Conservation (phyloP, 2,329 filamentous ascomycete genomes). For the Dendryphion nanum region DNA sequence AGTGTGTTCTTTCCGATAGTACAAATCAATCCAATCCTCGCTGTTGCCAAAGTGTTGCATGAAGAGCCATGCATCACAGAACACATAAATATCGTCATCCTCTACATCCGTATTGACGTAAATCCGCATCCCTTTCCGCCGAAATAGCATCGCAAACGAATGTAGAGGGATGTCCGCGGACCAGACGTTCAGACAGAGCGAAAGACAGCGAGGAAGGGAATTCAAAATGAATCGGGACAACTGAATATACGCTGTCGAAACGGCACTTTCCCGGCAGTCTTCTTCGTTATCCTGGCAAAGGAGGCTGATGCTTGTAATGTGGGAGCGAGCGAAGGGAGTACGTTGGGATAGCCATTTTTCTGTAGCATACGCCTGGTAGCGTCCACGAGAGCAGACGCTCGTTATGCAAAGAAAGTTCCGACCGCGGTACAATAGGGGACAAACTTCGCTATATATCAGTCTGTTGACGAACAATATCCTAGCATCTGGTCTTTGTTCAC, state of each 20-base stretch:
- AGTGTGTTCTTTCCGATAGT: no score
- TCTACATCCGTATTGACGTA: not conserved
- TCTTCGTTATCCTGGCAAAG: slow-evolving; percentile 29
- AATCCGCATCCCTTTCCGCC: not conserved
- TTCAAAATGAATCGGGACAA: slow-evolving; percentile 3
- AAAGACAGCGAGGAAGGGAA: not conserved
- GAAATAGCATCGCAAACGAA: slow-evolving; percentile 3
- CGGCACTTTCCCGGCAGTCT: slow-evolving; percentile 17
- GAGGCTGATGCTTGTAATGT: slow-evolving; percentile 21
- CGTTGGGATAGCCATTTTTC: slow-evolving; percentile 20
- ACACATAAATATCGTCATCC: not conserved
- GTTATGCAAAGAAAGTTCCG: slow-evolving; percentile 27
- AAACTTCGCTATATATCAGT: slow-evolving; percentile 21
- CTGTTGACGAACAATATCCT: slow-evolving; percentile 16
- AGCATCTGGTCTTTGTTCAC: slow-evolving; percentile 8
- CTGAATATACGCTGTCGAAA: slow-evolving; percentile 10
- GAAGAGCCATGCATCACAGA: slow-evolving; percentile 1
- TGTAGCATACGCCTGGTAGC: slow-evolving; percentile 35
- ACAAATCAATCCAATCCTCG: no score
- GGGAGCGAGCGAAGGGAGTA: slow-evolving; percentile 10
- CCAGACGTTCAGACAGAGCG: slow-evolving; percentile 1
- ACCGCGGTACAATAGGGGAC: slow-evolving; percentile 24
- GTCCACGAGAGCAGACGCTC: slow-evolving; percentile 29
- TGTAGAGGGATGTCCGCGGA: not conserved
- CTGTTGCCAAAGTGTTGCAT: not conserved